A percentile compares a stretch with the other conserved stretches of the same genome.
Evolutionary conservation across 768 basidiomycete genomes (phyloP).

Genomic region (Lactarius hengduanensis): DNA sequence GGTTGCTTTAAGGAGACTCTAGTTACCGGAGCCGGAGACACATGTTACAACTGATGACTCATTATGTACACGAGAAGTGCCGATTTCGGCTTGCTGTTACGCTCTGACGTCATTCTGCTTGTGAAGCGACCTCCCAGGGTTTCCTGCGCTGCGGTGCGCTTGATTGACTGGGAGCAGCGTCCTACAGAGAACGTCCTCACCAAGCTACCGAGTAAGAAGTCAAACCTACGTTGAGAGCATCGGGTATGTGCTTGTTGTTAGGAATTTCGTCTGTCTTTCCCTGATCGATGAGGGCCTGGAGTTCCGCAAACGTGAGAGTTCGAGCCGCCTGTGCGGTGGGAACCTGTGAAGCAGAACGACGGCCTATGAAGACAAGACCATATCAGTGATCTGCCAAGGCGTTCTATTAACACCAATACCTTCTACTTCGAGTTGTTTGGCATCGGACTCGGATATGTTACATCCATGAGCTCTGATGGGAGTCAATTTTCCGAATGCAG

Average conservation of each 20-base stretch:
- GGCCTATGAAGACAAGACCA: background rate
- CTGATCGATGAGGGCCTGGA: constrained; percentile 67
- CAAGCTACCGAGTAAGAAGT: background rate
- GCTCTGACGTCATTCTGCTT: constrained; percentile 5
- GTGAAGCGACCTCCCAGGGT: constrained; percentile 58
- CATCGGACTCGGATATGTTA: constrained; percentile 17
- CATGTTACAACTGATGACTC: background rate
- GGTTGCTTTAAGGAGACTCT: too few species aligned
- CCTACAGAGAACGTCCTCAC: constrained; percentile 38
- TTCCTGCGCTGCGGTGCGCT: constrained; percentile 52
- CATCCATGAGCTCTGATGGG: constrained; percentile 13
- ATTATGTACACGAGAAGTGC: background rate
- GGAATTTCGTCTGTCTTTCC: constrained; percentile 74
- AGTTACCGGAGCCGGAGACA: background rate
- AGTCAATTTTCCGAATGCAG: background rate
- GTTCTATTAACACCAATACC: background rate
- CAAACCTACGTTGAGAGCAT: constrained; percentile 57
- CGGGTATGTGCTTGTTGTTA: constrained; percentile 71
- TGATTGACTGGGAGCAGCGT: constrained; percentile 56
- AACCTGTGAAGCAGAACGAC: constrained; percentile 2
- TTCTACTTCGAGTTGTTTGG: constrained; percentile 18
- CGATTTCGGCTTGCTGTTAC: background rate
- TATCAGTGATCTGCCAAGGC: background rate
- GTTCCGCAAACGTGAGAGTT: constrained; percentile 60
- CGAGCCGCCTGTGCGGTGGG: constrained; percentile 30